These are phyloP conservation scores for Serendipita indica DNA, from an alignment of 768 basidiomycete genomes.

Conservation along the genomic window DNA sequence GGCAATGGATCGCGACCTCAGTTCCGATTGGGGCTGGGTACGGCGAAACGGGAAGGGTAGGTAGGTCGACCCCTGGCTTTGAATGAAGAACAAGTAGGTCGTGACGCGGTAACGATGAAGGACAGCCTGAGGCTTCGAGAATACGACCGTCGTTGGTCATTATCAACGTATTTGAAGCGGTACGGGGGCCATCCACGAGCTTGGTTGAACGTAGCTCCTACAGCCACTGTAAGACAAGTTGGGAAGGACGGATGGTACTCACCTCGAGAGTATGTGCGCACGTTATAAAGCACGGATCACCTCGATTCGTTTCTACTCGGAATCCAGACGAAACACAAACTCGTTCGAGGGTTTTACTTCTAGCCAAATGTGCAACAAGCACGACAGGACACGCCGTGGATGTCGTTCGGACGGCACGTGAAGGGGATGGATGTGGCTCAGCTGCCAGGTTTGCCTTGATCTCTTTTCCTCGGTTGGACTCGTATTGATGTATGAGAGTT, in stretches of 20 bases:
- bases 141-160: slow-evolving; percentile 21
- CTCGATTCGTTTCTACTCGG: not conserved
- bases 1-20: slow-evolving; percentile 38
- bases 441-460: not conserved
- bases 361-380: not conserved
- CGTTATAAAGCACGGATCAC: not conserved
- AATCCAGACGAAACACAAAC: not conserved
- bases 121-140: slow-evolving; percentile 30
- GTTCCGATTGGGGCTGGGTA: slow-evolving; percentile 39
- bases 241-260: not conserved
- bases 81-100: slow-evolving; percentile 38
- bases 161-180: slow-evolving; percentile 27
- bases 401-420: not conserved
- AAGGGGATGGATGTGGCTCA: not conserved
- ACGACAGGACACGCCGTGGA: not conserved
- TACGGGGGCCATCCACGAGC: slow-evolving; percentile 16
- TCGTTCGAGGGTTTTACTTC: not conserved
- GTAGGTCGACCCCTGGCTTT: slow-evolving; percentile 14
- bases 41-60: slow-evolving; percentile 43
- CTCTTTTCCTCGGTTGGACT: not conserved
- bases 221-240: not conserved
- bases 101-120: slow-evolving; percentile 43
- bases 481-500: not conserved
- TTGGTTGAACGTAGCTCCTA: too few species aligned
- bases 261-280: not conserved